Evolutionary conservation across 306 rosid species (phyloP).

Genomic region (Pterocarpus macrocarpus): DNA sequence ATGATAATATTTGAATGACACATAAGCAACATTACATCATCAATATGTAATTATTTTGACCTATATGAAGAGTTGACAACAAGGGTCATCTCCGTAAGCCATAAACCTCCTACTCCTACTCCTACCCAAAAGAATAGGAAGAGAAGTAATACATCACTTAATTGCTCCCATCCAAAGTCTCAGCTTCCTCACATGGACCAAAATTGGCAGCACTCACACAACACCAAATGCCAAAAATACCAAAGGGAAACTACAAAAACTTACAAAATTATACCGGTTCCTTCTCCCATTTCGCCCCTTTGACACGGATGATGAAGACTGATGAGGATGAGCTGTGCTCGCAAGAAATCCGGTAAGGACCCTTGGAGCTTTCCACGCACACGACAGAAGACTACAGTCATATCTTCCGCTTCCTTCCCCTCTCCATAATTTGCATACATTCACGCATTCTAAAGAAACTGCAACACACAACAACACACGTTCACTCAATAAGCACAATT

Average conservation of each 20-base stretch:
- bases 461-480: constrained; percentile 42
- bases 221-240: constrained; percentile 36
- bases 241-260: constrained; percentile 55
- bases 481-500: constrained; percentile 47
- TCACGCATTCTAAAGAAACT: constrained; percentile 97
- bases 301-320: constrained; percentile 50
- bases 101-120: background rate
- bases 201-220: constrained; percentile 27
- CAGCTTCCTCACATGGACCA: background rate
- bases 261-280: constrained; percentile 76
- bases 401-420: constrained; percentile 85
- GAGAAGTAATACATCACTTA: background rate
- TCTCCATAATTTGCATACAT: constrained; percentile 75
- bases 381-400: constrained; percentile 81
- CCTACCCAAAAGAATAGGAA: background rate
- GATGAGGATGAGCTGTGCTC: constrained; percentile 79
- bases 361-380: constrained; percentile 98
- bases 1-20: constrained; percentile 22
- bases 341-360: constrained; percentile 93
- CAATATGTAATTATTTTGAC: background rate
- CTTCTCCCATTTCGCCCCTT: constrained; percentile 66
- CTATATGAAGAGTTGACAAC: constrained; percentile 1
- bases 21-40: constrained; percentile 30
- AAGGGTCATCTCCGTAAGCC: background rate
- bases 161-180: constrained; percentile 14